These are phyloP conservation scores for Viola odorata DNA, from an alignment of 345 rosid genomes.

Conservation along the genomic window DNA sequence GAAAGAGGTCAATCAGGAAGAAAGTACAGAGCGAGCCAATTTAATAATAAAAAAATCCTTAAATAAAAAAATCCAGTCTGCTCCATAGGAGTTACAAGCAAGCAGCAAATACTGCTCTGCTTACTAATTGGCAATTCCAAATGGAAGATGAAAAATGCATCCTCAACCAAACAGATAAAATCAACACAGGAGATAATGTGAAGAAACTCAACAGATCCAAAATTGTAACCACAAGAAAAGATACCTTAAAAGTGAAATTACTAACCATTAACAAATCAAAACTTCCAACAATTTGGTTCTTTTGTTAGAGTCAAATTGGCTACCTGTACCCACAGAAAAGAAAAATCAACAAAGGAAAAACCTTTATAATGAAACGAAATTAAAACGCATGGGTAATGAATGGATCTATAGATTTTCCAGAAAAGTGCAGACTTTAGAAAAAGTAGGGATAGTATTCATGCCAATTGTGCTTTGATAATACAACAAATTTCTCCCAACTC, in stretches of 20 bases:
- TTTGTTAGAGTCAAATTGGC: slow-evolving; percentile 54
- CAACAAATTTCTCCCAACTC: no score
- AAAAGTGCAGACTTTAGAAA: no score
- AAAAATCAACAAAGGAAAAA: neutral
- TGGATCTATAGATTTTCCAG: no score
- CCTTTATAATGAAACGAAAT: neutral
- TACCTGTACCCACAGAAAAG: slow-evolving; percentile 26
- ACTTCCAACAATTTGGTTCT: slow-evolving; percentile 24
- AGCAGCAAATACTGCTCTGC: neutral
- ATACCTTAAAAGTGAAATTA: slow-evolving; percentile 13
- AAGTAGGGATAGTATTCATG: no score
- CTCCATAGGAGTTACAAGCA: no score
- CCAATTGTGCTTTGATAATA: no score
- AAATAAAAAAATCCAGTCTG: no score
- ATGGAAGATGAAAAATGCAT: neutral
- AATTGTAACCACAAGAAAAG: neutral
- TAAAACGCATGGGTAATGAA: no score
- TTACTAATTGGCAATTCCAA: neutral
- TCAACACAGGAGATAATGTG: no score
- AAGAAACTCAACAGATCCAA: neutral
- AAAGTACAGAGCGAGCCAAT: no score
- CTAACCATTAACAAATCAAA: slow-evolving; percentile 32
- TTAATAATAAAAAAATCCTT: no score
- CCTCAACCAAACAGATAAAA: neutral
- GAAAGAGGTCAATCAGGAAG: no score